Percentiles rank a stretch among this genome's conserved stretches.
These are phyloP conservation scores for Blakeslea trispora DNA, from an alignment of 371 early-diverging fungal genomes.

Conservation along the genomic window DNA sequence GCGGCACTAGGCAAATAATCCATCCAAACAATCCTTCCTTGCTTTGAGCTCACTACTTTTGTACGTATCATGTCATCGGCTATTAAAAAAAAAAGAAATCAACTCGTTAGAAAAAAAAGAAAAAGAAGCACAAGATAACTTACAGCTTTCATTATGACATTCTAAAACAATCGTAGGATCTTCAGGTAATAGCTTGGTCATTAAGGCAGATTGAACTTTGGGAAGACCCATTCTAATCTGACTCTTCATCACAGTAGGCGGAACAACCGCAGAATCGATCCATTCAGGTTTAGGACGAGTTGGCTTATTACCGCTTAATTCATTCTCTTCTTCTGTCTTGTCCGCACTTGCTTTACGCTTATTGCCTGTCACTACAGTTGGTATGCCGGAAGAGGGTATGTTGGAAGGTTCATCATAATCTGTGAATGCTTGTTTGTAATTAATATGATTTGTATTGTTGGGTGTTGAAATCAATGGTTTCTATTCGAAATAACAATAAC, in stretches of 20 bases:
- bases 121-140: no score
- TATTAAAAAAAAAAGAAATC: not conserved
- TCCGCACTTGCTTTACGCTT: constrained; percentile 41
- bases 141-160: constrained; percentile 52
- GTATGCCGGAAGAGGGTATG: constrained; percentile 43
- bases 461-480: no score
- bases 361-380: constrained; percentile 45
- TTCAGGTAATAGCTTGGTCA: constrained; percentile 31
- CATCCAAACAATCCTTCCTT: constrained; percentile 57
- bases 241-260: constrained; percentile 51
- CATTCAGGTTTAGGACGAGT: constrained; percentile 31
- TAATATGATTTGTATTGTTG: no score
- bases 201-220: constrained; percentile 49
- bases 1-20: constrained; percentile 64
- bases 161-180: constrained; percentile 41
- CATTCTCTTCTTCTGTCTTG: constrained; percentile 15
- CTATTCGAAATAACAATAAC: no score
- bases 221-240: constrained; percentile 57
- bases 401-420: constrained; percentile 21
- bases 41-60: constrained; percentile 48
- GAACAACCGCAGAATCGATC: constrained; percentile 44
- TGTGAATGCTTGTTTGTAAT: not conserved
- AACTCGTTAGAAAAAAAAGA: no score
- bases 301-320: constrained; percentile 15
- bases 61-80: constrained; percentile 24